Evolutionary conservation across 495 filamentous ascomycete genomes (phyloP).

Genomic region (Trichoderma virens): DNA sequence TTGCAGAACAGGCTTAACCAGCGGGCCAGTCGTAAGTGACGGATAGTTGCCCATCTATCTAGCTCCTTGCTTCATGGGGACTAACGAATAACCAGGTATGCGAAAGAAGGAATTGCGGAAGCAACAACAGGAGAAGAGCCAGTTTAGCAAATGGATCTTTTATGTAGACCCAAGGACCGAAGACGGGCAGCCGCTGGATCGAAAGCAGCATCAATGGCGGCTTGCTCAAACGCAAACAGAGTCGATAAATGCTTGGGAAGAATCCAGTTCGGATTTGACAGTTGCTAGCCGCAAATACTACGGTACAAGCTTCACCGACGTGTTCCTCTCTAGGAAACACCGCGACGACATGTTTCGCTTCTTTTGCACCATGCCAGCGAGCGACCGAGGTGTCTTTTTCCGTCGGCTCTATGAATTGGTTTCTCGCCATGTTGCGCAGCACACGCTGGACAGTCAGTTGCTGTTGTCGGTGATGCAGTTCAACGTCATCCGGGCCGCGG

Average conservation of each 20-base stretch:
- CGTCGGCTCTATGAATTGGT: not conserved
- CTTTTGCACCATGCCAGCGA: not conserved
- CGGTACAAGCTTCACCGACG: not conserved
- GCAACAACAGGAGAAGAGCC: not conserved
- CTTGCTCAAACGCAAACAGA: too few relatives aligned
- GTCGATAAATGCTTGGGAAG: too few relatives aligned
- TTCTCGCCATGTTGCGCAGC: not conserved
- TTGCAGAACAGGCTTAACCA: not conserved
- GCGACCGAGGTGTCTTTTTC: not conserved
- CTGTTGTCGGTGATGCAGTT: conserved; percentile 6
- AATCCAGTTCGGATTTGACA: not conserved
- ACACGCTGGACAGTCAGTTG: not conserved
- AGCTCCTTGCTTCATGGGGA: not conserved
- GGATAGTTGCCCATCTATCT: not conserved
- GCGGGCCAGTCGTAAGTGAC: not conserved
- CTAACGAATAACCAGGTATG: not conserved
- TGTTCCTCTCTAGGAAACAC: not conserved
- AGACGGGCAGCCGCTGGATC: not conserved
- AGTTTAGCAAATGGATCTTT: not conserved
- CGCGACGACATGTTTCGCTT: not conserved
- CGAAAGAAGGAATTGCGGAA: not conserved
- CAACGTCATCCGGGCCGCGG: not conserved
- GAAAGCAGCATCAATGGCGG: not conserved
- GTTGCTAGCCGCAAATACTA: not conserved
- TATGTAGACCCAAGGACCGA: not conserved